Percentiles rank a stretch among this genome's conserved stretches.
Evolutionary conservation across 2,329 filamentous ascomycete species (phyloP).

Genomic region (Pestalotiopsis sp.): DNA sequence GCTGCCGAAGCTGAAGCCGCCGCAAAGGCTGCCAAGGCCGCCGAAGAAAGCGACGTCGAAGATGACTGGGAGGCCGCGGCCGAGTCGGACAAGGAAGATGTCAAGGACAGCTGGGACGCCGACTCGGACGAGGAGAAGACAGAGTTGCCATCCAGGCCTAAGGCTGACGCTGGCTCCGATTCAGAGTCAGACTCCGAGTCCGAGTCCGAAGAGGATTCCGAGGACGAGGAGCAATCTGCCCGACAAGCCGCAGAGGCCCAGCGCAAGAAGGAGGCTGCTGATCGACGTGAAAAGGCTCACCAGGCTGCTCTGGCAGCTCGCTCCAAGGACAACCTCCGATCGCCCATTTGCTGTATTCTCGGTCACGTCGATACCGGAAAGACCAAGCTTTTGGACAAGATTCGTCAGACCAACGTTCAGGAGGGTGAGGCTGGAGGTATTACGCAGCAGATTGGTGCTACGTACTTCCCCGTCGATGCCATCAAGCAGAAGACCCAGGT

Average conservation of each 20-base stretch:
- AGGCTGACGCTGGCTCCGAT: slow-evolving; percentile 34
- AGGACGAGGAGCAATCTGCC: slow-evolving; percentile 76
- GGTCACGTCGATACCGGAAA: slow-evolving; percentile 99
- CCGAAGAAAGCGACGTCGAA: slow-evolving; percentile 63
- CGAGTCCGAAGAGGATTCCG: slow-evolving; percentile 54
- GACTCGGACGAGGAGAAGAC: slow-evolving; percentile 71
- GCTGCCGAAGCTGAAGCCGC: slow-evolving; percentile 60
- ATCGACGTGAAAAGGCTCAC: slow-evolving; percentile 85
- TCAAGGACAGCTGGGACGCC: slow-evolving; percentile 96
- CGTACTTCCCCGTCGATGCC: slow-evolving; percentile 96
- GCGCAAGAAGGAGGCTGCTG: slow-evolving; percentile 85
- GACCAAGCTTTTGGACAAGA: slow-evolving; percentile 98
- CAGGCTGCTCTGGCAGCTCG: slow-evolving; percentile 89
- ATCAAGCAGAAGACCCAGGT: slow-evolving; percentile 91
- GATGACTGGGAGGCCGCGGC: slow-evolving; percentile 91
- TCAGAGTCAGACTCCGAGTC: slow-evolving; percentile 57
- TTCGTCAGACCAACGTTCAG: slow-evolving; percentile 97
- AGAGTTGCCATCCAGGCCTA: slow-evolving; percentile 34
- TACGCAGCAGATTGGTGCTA: slow-evolving; percentile 98
- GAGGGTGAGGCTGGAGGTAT: slow-evolving; percentile 99
- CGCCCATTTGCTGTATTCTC: slow-evolving; percentile 98
- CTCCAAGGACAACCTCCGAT: slow-evolving; percentile 92
- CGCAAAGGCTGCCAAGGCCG: slow-evolving; percentile 54
- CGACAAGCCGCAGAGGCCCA: slow-evolving; percentile 71
- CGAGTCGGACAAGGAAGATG: slow-evolving; percentile 72